Conservation (phyloP, 2,329 filamentous ascomycete species). For the Aspergillus costaricaensis region DNA sequence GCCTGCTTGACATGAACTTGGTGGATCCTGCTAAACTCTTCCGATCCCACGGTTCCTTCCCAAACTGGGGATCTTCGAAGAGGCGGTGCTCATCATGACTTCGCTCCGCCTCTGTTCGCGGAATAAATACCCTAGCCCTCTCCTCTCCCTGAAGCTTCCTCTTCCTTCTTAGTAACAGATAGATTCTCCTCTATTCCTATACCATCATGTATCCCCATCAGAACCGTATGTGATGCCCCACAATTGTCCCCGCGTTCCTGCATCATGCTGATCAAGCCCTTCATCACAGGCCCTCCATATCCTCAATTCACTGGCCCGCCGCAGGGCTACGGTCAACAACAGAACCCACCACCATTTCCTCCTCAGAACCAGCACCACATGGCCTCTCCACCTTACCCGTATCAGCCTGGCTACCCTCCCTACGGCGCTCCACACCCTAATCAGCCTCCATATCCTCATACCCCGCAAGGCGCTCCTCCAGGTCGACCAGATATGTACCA, state of each 20-base stretch:
- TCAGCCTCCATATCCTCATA: not conserved
- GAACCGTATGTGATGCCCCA: constrained; percentile 1
- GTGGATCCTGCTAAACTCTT: not conserved
- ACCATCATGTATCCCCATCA: not conserved
- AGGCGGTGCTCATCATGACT: constrained; percentile 1
- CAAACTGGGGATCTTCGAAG: not conserved
- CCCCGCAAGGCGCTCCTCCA: not conserved
- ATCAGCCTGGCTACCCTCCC: constrained; percentile 6
- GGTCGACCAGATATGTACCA: not conserved
- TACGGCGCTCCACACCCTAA: constrained; percentile 17
- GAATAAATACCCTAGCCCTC: not conserved
- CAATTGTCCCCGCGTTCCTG: not conserved
- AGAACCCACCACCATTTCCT: not conserved
- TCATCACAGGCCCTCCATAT: constrained; percentile 28
- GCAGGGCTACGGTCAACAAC: not conserved
- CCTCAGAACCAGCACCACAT: not conserved
- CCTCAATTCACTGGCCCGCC: constrained; percentile 10
- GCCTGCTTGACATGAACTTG: too few species aligned
- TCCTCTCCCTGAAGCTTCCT: too few species aligned
- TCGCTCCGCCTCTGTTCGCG: not conserved
- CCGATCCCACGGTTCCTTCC: not conserved
- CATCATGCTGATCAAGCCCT: not conserved
- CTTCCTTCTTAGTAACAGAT: not conserved
- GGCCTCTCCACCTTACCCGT: not conserved
- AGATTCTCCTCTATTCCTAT: not conserved